Conservation (phyloP, 2,329 filamentous ascomycete species). For the Zelopaecilomyces penicillatus region DNA sequence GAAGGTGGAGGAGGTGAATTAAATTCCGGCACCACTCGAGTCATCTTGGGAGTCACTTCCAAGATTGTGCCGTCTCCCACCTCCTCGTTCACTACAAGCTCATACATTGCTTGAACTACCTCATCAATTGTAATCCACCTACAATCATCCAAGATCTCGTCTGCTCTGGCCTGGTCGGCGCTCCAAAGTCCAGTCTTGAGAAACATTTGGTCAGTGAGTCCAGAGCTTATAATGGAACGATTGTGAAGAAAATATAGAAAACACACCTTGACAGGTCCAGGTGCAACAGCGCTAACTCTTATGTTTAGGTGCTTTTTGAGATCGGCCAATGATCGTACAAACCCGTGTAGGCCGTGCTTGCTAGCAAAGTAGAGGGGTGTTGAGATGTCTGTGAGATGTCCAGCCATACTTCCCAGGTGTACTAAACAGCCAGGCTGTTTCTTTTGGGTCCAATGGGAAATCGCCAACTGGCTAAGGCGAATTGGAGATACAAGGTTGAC, state of each 20-base stretch:
- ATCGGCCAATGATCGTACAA: conserved; percentile 22
- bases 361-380: conserved; percentile 28
- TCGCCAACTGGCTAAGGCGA: conserved; percentile 28
- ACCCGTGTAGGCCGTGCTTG: conserved; percentile 24
- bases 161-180: conserved; percentile 21
- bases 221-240: background rate
- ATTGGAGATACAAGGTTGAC: conserved; percentile 30
- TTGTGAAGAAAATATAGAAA: background rate
- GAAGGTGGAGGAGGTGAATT: conserved; percentile 3
- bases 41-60: conserved; percentile 18
- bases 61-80: conserved; percentile 24
- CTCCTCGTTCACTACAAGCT: conserved; percentile 16
- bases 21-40: conserved; percentile 7
- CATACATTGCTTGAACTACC: conserved; percentile 23
- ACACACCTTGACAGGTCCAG: conserved; percentile 23
- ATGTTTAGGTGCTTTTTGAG: conserved; percentile 25
- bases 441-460: conserved; percentile 26
- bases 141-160: conserved; percentile 16
- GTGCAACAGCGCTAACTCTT: conserved; percentile 22
- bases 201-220: background rate
- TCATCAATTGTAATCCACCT: conserved; percentile 21
- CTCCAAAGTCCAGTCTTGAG: conserved; percentile 24
- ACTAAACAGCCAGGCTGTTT: conserved; percentile 19
- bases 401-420: conserved; percentile 1
- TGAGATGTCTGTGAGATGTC: conserved; percentile 13